Evolutionary conservation across 139 green algal genomes (phyloP).

Genomic region (Astrephomene gubernaculifera): DNA sequence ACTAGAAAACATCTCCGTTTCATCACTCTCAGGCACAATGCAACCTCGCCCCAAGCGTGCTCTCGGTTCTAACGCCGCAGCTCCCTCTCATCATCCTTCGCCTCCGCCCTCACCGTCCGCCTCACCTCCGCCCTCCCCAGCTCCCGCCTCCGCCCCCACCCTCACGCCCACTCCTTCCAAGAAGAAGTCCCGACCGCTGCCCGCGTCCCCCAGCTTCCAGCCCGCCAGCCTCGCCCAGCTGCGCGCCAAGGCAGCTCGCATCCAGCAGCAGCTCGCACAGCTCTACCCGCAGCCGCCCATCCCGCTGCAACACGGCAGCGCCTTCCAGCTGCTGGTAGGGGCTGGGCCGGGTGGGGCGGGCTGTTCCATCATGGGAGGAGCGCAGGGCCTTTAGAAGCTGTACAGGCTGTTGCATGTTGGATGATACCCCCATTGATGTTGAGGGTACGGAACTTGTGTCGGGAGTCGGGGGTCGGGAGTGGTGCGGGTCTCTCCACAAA

Average conservation of each 20-base stretch:
- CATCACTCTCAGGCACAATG: no score
- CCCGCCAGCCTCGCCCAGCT: not conserved
- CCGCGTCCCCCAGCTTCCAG: conserved; percentile 14
- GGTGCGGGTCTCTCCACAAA: no score
- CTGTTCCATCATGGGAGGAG: no score
- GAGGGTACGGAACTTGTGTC: no score
- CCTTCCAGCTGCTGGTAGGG: conserved; percentile 82
- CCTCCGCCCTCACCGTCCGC: not conserved
- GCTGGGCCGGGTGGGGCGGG: no score
- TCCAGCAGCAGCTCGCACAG: conserved; percentile 68
- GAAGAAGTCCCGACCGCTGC: conserved; percentile 15
- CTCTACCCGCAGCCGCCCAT: conserved; percentile 81
- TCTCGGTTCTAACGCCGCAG: no score
- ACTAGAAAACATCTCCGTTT: no score
- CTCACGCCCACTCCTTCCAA: not conserved
- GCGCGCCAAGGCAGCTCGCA: conserved; percentile 64
- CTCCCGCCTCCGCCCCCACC: not conserved
- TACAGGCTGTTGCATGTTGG: no score
- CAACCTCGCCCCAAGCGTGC: no score
- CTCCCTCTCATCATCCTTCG: not conserved
- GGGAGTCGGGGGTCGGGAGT: no score
- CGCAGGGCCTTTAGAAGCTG: no score
- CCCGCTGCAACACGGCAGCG: conserved; percentile 73
- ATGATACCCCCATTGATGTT: no score
- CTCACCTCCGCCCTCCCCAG: not conserved